Evolutionary conservation across 805 yeast species (phyloP).

Genomic region (Komagataella ulmi): DNA sequence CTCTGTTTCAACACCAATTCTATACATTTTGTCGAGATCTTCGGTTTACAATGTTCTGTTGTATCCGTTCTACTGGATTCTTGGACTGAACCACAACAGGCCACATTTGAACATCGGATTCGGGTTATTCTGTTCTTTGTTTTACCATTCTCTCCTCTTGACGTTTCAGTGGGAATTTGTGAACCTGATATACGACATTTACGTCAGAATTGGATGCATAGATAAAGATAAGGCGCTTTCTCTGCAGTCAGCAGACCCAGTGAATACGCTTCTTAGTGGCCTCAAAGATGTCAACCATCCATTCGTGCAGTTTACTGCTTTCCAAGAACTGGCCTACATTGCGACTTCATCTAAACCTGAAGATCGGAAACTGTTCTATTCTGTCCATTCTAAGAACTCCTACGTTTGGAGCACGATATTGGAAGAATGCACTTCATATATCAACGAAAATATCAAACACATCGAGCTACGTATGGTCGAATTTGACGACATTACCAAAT

Average conservation of each 20-base stretch:
- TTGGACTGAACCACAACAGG: slow-evolving; percentile 23
- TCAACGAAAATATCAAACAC: slow-evolving; percentile 32
- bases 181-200: slow-evolving; percentile 48
- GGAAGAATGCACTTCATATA: slow-evolving; percentile 43
- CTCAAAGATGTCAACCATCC: slow-evolving; percentile 33
- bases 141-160: slow-evolving; percentile 20
- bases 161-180: slow-evolving; percentile 37
- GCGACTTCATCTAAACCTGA: slow-evolving; percentile 34
- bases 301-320: slow-evolving; percentile 49
- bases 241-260: slow-evolving; percentile 43
- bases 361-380: slow-evolving; percentile 40
- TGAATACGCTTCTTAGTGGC: slow-evolving; percentile 52
- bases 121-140: slow-evolving; percentile 15
- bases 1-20: slow-evolving; percentile 20
- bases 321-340: slow-evolving; percentile 61
- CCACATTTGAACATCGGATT: slow-evolving; percentile 25
- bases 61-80: slow-evolving; percentile 15
- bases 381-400: slow-evolving; percentile 28
- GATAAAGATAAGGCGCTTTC: slow-evolving; percentile 53
- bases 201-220: slow-evolving; percentile 59
- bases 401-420: slow-evolving; percentile 46
- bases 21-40: slow-evolving; percentile 26
- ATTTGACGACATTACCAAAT: background rate
- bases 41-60: slow-evolving; percentile 25
- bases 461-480: slow-evolving; percentile 12